These are phyloP conservation scores for Lachnellula subtilissima DNA, from an alignment of 2,329 filamentous ascomycete species.

Conservation along the genomic window DNA sequence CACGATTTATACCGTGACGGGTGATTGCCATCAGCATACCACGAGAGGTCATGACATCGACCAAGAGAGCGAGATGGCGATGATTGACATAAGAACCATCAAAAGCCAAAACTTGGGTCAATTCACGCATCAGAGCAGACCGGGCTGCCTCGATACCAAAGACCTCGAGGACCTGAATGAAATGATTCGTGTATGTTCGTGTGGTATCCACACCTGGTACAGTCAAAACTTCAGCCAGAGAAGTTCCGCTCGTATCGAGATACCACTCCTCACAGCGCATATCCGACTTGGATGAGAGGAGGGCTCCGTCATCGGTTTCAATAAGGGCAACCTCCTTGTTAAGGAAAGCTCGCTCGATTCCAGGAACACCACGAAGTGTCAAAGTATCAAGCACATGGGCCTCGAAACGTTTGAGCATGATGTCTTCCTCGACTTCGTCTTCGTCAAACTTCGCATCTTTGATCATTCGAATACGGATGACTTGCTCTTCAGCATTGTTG, in stretches of 20 bases:
- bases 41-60: constrained; percentile 99
- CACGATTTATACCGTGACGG: constrained; percentile 94
- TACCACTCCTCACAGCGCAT: constrained; percentile 85
- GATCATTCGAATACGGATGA: constrained; percentile 86
- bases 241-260: constrained; percentile 88
- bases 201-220: constrained; percentile 78
- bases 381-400: constrained; percentile 86
- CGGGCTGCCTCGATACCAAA: constrained; percentile 94
- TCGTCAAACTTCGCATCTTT: constrained; percentile 70
- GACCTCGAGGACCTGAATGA: constrained; percentile 83
- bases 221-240: constrained; percentile 86
- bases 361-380: constrained; percentile 83
- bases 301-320: constrained; percentile 63
- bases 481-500: constrained; percentile 92
- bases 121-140: constrained; percentile 79
- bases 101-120: constrained; percentile 92
- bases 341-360: constrained; percentile 88
- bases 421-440: constrained; percentile 75
- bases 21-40: constrained; percentile 96
- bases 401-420: constrained; percentile 87
- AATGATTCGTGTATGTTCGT: constrained; percentile 78
- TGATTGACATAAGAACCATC: constrained; percentile 98
- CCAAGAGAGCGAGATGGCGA: constrained; percentile 93
- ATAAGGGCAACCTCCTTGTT: constrained; percentile 71
- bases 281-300: constrained; percentile 70